A percentile compares a stretch with the other conserved stretches of the same genome.
These are phyloP conservation scores for Wilcoxina mikolae DNA, from an alignment of 495 filamentous ascomycete species.

Conservation along the genomic window DNA sequence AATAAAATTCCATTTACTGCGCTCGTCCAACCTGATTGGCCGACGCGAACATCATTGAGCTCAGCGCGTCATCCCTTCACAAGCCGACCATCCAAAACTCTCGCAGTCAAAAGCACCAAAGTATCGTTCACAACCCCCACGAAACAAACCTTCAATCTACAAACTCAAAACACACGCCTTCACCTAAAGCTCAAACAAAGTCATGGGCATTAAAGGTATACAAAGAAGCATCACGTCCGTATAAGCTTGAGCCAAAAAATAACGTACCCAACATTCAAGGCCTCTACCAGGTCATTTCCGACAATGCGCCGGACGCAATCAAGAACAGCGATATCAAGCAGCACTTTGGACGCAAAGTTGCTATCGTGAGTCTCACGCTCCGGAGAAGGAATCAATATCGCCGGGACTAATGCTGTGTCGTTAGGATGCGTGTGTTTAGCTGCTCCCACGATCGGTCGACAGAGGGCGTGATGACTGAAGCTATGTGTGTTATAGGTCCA, in stretches of 20 bases:
- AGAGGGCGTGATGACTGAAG: neutral
- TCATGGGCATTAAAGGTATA: slow-evolving; percentile 1
- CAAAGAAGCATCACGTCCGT: neutral
- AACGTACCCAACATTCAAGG: no score
- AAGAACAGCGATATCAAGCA: slow-evolving; percentile 95
- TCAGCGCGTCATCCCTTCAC: neutral
- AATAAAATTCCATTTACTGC: no score
- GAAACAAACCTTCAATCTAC: no score
- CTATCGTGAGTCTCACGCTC: slow-evolving; percentile 45
- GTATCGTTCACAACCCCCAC: no score
- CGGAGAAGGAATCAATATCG: no score
- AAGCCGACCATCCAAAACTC: no score
- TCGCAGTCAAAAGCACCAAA: no score
- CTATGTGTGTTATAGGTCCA: slow-evolving; percentile 47
- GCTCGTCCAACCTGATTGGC: neutral
- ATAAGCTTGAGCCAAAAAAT: no score
- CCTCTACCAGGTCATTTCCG: slow-evolving; percentile 73
- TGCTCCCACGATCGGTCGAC: neutral
- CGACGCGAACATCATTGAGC: neutral
- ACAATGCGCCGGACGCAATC: slow-evolving; percentile 84
- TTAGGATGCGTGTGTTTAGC: slow-evolving; percentile 59
- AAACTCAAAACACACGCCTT: no score
- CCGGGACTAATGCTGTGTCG: no score
- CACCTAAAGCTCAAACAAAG: neutral
- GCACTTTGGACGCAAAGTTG: slow-evolving; percentile 93